phyloP scores from a whole-genome alignment of 495 filamentous ascomycete genomes.

The Aspergillus indologenus region DNA sequence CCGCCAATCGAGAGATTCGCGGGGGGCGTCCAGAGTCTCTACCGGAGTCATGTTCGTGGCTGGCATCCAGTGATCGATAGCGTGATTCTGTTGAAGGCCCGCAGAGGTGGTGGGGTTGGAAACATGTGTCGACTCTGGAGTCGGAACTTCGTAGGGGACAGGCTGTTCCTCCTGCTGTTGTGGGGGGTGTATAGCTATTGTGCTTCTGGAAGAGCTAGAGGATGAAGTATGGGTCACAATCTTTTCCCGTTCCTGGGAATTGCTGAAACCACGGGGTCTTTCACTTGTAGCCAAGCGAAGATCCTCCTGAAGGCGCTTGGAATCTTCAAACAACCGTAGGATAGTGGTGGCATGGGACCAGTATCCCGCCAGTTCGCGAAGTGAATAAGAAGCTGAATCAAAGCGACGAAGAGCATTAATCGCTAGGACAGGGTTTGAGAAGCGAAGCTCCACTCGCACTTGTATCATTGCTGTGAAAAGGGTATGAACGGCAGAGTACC shows the following conservation, averaged over 20 bases:
- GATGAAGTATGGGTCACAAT: slow-evolving; percentile 4
- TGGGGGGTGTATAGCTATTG: not conserved
- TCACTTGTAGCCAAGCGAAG: slow-evolving; percentile 39
- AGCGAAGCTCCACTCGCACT: slow-evolving; percentile 48
- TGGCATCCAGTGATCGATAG: slow-evolving; percentile 41
- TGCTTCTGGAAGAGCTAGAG: not conserved
- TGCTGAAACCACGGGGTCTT: slow-evolving; percentile 34
- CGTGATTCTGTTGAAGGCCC: slow-evolving; percentile 23
- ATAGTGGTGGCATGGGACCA: slow-evolving; percentile 49
- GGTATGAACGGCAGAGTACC: slow-evolving; percentile 47
- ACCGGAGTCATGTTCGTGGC: slow-evolving; percentile 21
- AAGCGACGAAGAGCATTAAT: slow-evolving; percentile 50
- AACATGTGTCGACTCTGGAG: slow-evolving; percentile 31
- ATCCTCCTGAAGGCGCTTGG: slow-evolving; percentile 45
- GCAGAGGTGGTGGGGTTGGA: slow-evolving; percentile 24
- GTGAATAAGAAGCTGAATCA: slow-evolving; percentile 44
- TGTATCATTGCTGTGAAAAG: slow-evolving; percentile 52
- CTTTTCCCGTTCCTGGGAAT: slow-evolving; percentile 12
- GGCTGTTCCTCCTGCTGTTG: slow-evolving; percentile 15
- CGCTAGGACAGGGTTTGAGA: slow-evolving; percentile 48
- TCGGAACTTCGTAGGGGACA: slow-evolving; percentile 37
- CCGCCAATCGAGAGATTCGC: slow-evolving; percentile 45
- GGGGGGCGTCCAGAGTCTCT: slow-evolving; percentile 34
- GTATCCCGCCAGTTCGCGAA: slow-evolving; percentile 43
- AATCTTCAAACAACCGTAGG: slow-evolving; percentile 46